Evolutionary conservation across 1,284 basidiomycete species (phyloP).

Genomic region (Cystobasidiaceae sp.): DNA sequence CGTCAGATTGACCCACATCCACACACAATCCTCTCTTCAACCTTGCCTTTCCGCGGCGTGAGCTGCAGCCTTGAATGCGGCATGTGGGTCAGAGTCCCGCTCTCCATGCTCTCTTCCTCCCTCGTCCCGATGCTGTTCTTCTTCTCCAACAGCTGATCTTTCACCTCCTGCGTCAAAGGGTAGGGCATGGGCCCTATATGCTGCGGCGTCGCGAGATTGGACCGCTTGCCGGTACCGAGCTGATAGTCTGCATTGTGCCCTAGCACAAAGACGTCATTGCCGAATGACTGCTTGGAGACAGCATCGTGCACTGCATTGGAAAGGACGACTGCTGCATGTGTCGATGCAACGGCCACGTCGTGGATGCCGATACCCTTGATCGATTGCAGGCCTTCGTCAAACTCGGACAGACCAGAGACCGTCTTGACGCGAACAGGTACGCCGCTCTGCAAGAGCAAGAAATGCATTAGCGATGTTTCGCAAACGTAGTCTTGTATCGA

Average conservation of each 20-base stretch:
- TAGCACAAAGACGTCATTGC: conserved; percentile 30
- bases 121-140: conserved; percentile 52
- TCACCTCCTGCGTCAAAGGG: conserved; percentile 48
- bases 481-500: not conserved
- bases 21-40: conserved; percentile 60
- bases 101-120: conserved; percentile 51
- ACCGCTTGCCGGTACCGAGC: conserved; percentile 76
- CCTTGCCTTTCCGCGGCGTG: conserved; percentile 56
- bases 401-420: conserved; percentile 77
- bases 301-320: conserved; percentile 53
- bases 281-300: not conserved
- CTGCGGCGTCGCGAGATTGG: conserved; percentile 65
- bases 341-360: conserved; percentile 60
- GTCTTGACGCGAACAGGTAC: conserved; percentile 69
- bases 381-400: conserved; percentile 60
- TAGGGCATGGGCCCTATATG: conserved; percentile 52
- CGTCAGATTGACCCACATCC: conserved; percentile 12
- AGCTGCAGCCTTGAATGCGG: conserved; percentile 50
- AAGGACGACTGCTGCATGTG: conserved; percentile 50
- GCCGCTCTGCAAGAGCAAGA: conserved; percentile 37
- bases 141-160: conserved; percentile 3
- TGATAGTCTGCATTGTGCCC: conserved; percentile 64
- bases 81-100: conserved; percentile 45
- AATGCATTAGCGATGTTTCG: not conserved
- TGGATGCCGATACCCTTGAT: conserved; percentile 66